phyloP scores from a whole-genome alignment of 371 early-diverging fungal genomes.

The Circinella umbellata region DNA sequence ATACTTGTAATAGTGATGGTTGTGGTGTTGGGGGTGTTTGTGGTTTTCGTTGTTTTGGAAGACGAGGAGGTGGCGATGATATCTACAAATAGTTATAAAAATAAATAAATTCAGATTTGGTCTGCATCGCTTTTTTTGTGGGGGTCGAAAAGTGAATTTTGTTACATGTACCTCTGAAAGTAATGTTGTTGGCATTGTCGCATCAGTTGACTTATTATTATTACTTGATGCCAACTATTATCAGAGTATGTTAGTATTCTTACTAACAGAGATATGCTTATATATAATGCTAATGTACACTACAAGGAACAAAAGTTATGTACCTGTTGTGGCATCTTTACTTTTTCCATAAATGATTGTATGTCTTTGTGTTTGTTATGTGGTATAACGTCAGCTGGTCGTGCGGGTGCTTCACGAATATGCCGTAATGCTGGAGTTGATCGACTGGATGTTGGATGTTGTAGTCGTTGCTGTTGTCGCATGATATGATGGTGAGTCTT shows the following conservation, averaged over 20 bases:
- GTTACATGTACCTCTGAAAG: background rate
- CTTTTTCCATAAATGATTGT: background rate
- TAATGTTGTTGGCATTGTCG: background rate
- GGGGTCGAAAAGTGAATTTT: background rate
- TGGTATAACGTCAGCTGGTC: constrained; percentile 1
- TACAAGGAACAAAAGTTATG: background rate
- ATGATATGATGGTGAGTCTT: too few species aligned
- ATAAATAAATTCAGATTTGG: background rate
- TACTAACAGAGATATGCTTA: too few species aligned
- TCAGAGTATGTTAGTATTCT: too few species aligned
- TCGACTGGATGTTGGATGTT: background rate
- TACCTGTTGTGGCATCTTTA: background rate
- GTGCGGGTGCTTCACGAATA: constrained; percentile 10
- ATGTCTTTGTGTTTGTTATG: background rate
- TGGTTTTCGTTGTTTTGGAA: background rate
- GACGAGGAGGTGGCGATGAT: background rate
- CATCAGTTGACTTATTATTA: background rate
- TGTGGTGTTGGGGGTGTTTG: background rate
- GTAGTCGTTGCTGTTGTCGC: background rate
- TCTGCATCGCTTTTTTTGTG: background rate
- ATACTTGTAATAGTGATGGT: background rate
- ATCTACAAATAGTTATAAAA: background rate
- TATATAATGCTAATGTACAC: too few species aligned
- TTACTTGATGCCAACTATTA: background rate
- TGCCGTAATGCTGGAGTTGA: background rate